phyloP scores from a whole-genome alignment of 306 rosid genomes.

The Inga oerstediana region DNA sequence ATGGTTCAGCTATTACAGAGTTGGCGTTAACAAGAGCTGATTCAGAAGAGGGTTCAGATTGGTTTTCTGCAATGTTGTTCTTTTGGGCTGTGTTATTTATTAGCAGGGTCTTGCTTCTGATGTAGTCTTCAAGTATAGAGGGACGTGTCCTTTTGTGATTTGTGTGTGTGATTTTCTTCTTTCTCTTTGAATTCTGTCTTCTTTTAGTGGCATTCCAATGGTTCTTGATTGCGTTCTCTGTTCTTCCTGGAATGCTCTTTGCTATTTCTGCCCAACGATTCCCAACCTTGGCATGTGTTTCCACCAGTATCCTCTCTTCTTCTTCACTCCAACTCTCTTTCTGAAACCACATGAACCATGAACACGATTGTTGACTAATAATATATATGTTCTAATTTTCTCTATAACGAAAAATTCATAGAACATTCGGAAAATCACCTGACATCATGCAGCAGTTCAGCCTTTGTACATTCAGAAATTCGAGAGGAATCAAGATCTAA shows the following conservation, averaged over 20 bases:
- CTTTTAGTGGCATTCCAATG: slow-evolving; percentile 98
- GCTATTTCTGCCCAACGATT: slow-evolving; percentile 95
- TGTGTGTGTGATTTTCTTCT: slow-evolving; percentile 59
- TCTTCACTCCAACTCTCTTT: slow-evolving; percentile 84
- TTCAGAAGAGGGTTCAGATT: slow-evolving; percentile 40
- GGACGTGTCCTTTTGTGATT: slow-evolving; percentile 54
- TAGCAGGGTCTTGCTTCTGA: slow-evolving; percentile 39
- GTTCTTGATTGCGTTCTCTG: slow-evolving; percentile 88
- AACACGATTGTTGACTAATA: not conserved
- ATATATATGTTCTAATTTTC: not conserved
- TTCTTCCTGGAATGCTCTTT: slow-evolving; percentile 75
- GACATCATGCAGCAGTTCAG: not conserved
- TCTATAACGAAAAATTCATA: not conserved
- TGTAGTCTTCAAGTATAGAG: slow-evolving; percentile 78
- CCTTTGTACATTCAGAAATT: not conserved
- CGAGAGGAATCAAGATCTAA: not conserved
- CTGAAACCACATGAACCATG: slow-evolving; percentile 47
- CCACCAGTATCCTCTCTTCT: slow-evolving; percentile 75
- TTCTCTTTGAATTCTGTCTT: slow-evolving; percentile 79
- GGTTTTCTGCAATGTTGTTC: slow-evolving; percentile 13
- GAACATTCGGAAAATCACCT: not conserved
- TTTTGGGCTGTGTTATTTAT: not conserved
- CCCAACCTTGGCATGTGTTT: slow-evolving; percentile 68
- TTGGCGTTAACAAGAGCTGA: slow-evolving; percentile 30
- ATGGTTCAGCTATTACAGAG: slow-evolving; percentile 33